Base-by-base conservation (phyloP, 73 alveolate genomes). In the Tetrahymena thermophila region DNA sequence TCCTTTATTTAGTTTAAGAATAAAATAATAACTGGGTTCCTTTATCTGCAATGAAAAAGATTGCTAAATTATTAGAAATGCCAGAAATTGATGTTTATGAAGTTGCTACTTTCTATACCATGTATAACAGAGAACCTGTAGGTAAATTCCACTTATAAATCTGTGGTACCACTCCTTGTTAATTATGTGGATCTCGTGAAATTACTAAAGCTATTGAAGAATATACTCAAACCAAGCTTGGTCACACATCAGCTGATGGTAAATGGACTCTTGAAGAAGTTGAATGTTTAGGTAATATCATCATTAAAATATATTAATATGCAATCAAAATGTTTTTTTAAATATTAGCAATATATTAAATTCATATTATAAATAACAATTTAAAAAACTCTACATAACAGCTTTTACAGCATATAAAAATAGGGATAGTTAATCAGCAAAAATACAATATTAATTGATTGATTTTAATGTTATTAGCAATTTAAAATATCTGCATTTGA, bases 141-240 rank as follows among this genome's bases (percentile, higher is more conserved):
- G 99, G 99, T 35, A 98, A 97, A 94, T 98, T 94, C 96, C 99
- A 98, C 94, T 95, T 98, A 35, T 96, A 98, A 97, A 99, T 98
- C 40, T 98, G 99, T 94, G 99, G 99, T 34, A 98, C 99, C 19
- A 98, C 99, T 50, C 99, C 99, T 34, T 98, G 99, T 97, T 96
- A 97, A 98, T 96, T 98, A 85, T 85, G 99, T 42, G 99, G 99
- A 89, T 97, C 99, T 35, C 93, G 97, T 85, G 98, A 97, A 1
- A 97, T 98, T 56, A 98, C 97, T 56, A 93, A 97, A 94, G 95
- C 98, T 31, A 97, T 98, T 94, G 96, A 95, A 83, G 97, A 97
- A 37, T 93, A 97, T 50, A 85, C 93, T 10, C 96, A 96, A 50
- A 98, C 97, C 71, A 84, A 96, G 17, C 93, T 58, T 44, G 99